phyloP scores from a whole-genome alignment of 2,329 filamentous ascomycete species.

The Colletotrichum siamense region DNA sequence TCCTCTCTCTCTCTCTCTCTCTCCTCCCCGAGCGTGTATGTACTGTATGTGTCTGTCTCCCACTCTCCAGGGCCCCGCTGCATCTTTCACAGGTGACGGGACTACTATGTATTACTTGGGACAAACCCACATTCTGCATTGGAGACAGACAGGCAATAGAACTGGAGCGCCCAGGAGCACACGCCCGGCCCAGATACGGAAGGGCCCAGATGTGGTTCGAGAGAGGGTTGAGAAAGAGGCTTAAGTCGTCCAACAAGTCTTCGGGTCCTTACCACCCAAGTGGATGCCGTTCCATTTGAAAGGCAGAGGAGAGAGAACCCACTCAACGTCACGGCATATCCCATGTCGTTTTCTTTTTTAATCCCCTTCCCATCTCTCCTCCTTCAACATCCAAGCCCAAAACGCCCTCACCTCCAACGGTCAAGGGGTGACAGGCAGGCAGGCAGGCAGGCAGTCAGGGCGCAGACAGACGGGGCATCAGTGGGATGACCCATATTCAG shows the following conservation, averaged over 20 bases:
- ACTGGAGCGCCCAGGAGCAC: not conserved
- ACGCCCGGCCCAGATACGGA: not conserved
- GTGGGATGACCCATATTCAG: conserved; percentile 11
- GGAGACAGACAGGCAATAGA: not conserved
- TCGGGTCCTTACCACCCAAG: not conserved
- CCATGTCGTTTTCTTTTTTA: not conserved
- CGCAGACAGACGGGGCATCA: not conserved
- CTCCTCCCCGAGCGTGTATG: too few species aligned
- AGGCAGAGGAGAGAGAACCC: not conserved
- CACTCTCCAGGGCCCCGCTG: not conserved
- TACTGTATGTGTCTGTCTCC: not conserved
- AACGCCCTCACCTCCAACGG: conserved; percentile 1
- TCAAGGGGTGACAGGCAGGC: not conserved
- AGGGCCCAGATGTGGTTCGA: not conserved
- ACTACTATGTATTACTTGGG: not conserved
- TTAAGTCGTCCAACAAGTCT: conserved; percentile 1
- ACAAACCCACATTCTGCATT: not conserved
- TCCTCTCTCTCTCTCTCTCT: too few species aligned
- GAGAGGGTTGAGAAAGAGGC: not conserved
- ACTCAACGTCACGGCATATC: conserved; percentile 12
- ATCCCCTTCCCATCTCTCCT: not conserved
- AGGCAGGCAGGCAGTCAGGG: not conserved
- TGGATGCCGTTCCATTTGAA: not conserved
- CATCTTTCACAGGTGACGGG: not conserved
- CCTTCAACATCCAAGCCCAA: not conserved